Evolutionary conservation across 2,329 filamentous ascomycete species (phyloP), one percentile per base, ranked within the genome.

Genomic region (Hortaea werneckii): DNA sequence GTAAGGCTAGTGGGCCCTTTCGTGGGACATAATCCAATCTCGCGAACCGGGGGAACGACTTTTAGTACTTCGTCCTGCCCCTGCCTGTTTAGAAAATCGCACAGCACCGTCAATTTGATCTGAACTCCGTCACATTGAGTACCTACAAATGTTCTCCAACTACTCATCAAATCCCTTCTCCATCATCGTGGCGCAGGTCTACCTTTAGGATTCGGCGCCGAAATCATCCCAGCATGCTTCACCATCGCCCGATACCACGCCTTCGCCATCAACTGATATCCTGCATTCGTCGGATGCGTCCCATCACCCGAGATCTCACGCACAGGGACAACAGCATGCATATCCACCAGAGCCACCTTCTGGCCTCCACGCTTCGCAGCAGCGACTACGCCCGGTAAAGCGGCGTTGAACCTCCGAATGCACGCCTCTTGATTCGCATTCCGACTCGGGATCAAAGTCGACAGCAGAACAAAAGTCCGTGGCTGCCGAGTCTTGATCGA

Each of bases 231-330:
- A 9, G 9, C 32, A n/a, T 35, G n/a, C 32, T 41, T 45, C 38
- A 44, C 12, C 9, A 49, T n/a, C 6, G 34, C 44, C 6, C 43
- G 13, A 29, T 40, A 41, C 48, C 48, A 50, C 20, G 32, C 34
- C 32, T 32, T 29, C 7, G 45, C 48, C 48, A 50, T 50, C 13
- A 50, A 40, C 9, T 13, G 20, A 30, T 50, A 50, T 7, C 48
- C 48, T 4, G 37, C 29, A 37, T 50, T 45, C 26, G 40, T 47
- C 9, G 48, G 48, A 32, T 50, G 48, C 13, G 48, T 50, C 4
- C 9, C 30, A 29, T 50, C 48, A 4, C 43, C 41, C 5, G 46
- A 40, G 27, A 47, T 37, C 10, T 50, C 44, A 27, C 28, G 7
- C 12, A 6, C 12, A 7, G 45, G 48, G 5, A 50, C 48, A 1